phyloP scores from a whole-genome alignment of 2,329 filamentous ascomycete species.

The Fusarium denticulatum region DNA sequence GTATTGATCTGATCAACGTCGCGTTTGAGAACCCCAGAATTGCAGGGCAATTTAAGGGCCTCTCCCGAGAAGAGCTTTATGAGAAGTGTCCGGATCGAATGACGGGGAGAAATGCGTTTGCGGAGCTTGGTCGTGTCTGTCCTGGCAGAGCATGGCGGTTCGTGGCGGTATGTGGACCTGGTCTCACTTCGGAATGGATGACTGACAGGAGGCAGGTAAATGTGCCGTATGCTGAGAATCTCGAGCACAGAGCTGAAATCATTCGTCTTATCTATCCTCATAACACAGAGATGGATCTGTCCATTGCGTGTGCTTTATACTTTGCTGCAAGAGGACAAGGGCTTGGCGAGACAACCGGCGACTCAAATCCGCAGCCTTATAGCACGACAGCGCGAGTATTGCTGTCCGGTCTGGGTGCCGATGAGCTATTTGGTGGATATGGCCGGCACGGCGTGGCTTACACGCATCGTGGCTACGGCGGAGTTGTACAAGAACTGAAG shows the following conservation, averaged over 20 bases:
- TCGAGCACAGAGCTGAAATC: conserved; percentile 74
- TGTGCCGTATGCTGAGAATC: conserved; percentile 80
- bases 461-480: conserved; percentile 71
- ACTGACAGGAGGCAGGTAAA: conserved; percentile 66
- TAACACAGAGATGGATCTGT: conserved; percentile 98
- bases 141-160: conserved; percentile 83
- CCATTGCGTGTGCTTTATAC: conserved; percentile 92
- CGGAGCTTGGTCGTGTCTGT: conserved; percentile 77
- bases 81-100: conserved; percentile 90
- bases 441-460: conserved; percentile 84
- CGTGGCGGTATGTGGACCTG: conserved; percentile 64
- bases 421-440: conserved; percentile 96
- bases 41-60: conserved; percentile 61
- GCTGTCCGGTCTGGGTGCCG: conserved; percentile 91
- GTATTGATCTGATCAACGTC: conserved; percentile 91
- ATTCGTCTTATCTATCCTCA: conserved; percentile 87
- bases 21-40: conserved; percentile 94
- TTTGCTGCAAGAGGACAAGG: conserved; percentile 86
- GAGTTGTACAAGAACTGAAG: conserved; percentile 82
- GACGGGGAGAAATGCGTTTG: conserved; percentile 82
- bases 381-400: conserved; percentile 81
- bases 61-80: conserved; percentile 61
- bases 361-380: conserved; percentile 57
- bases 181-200: background rate
- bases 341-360: conserved; percentile 48